These are phyloP conservation scores for Apostasia shenzhenica DNA, from an alignment of 106 monocot genomes.

Conservation along the genomic window DNA sequence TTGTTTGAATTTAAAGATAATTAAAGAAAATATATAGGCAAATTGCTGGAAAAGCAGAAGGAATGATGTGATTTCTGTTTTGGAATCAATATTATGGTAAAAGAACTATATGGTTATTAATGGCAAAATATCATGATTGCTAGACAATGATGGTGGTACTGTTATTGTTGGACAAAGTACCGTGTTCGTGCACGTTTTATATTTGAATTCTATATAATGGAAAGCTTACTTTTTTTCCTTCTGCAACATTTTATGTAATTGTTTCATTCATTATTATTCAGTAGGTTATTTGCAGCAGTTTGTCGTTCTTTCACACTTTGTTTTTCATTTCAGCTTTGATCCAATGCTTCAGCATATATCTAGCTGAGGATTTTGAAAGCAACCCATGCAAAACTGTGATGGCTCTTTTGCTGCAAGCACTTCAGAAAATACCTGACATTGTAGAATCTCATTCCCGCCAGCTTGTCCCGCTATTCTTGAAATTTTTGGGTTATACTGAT, in stretches of 20 bases:
- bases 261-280: too few relatives aligned
- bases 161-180: background rate
- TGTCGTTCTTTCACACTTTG: background rate
- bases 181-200: too few relatives aligned
- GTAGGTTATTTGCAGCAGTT: background rate
- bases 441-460: conserved; percentile 81
- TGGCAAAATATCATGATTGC: too few relatives aligned
- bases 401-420: conserved; percentile 53
- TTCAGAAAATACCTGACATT: conserved; percentile 64
- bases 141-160: background rate
- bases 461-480: conserved; percentile 69
- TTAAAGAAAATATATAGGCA: too few relatives aligned
- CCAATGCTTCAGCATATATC: conserved; percentile 46
- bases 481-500: conserved; percentile 69
- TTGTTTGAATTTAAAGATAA: too few relatives aligned
- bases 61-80: too few relatives aligned
- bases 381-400: conserved; percentile 57
- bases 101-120: too few relatives aligned
- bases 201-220: background rate
- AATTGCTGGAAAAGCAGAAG: too few relatives aligned
- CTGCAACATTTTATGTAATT: too few relatives aligned
- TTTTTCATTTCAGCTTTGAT: conserved; percentile 47
- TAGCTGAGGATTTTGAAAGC: conserved; percentile 42
- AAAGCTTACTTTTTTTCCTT: background rate
- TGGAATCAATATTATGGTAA: too few relatives aligned